Conservation (phyloP, 805 yeast species). For the Ogataea minuta region DNA sequence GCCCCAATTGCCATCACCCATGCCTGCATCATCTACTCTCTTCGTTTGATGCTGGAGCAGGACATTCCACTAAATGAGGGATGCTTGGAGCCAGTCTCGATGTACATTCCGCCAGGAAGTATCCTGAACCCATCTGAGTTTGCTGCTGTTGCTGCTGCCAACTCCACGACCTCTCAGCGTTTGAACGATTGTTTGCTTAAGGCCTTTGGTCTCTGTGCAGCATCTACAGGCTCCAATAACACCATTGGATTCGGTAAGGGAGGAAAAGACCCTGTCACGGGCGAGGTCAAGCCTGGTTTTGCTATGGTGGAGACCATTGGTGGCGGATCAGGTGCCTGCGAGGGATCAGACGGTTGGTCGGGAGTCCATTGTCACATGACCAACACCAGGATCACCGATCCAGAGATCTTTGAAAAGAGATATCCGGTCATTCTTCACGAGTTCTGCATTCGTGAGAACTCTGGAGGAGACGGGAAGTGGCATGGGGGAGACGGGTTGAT, state of each 20-base stretch:
- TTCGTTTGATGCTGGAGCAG: constrained; percentile 44
- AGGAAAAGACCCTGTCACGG: constrained; percentile 32
- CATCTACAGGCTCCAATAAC: constrained; percentile 88
- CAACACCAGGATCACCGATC: constrained; percentile 54
- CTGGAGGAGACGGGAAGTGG: constrained; percentile 50
- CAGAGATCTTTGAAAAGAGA: constrained; percentile 50
- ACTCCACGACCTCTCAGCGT: constrained; percentile 78
- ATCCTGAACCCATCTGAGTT: constrained; percentile 41
- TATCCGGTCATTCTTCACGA: constrained; percentile 49
- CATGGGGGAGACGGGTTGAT: constrained; percentile 51
- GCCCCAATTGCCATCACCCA: constrained; percentile 55
- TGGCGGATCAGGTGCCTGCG: constrained; percentile 55
- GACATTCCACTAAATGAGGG: constrained; percentile 58
- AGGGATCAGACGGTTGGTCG: constrained; percentile 32
- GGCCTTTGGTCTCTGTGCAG: constrained; percentile 82
- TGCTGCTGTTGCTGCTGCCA: constrained; percentile 43
- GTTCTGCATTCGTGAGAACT: constrained; percentile 40
- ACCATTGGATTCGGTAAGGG: constrained; percentile 79
- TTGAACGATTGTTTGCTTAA: constrained; percentile 78
- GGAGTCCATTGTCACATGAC: constrained; percentile 56
- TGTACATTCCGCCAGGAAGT: constrained; percentile 33
- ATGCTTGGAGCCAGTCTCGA: constrained; percentile 34
- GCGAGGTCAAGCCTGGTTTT: constrained; percentile 13
- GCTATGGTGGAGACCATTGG: constrained; percentile 48
- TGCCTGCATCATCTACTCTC: constrained; percentile 52